Percentiles rank a stretch among this genome's conserved stretches.
Conservation (phyloP, 2,329 filamentous ascomycete species). For the Venturiaceae sp. region DNA sequence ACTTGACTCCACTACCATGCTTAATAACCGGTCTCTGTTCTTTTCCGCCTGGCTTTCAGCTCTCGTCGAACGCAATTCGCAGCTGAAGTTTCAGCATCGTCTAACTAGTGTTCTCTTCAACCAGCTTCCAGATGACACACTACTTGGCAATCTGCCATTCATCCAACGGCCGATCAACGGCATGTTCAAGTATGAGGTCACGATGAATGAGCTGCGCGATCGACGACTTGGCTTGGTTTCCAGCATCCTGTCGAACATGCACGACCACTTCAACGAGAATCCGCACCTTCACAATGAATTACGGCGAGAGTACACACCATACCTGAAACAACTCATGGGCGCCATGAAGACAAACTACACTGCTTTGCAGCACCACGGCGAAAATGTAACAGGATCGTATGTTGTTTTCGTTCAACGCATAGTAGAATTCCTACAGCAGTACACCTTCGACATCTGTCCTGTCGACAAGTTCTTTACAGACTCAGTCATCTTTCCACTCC, state of each 20-base stretch:
- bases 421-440: constrained; percentile 50
- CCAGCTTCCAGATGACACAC: constrained; percentile 29
- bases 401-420: constrained; percentile 52
- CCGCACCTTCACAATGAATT: constrained; percentile 22
- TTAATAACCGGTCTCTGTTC: constrained; percentile 31
- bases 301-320: constrained; percentile 37
- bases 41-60: constrained; percentile 44
- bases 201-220: constrained; percentile 41
- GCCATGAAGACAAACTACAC: constrained; percentile 53
- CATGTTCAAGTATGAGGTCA: constrained; percentile 35
- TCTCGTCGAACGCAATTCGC: constrained; percentile 48
- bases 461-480: constrained; percentile 52
- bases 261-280: constrained; percentile 21
- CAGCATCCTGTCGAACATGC: constrained; percentile 49
- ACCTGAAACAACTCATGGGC: constrained; percentile 48
- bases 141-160: constrained; percentile 51
- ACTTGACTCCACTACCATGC: constrained; percentile 23
- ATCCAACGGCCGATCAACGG: constrained; percentile 6
- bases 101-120: constrained; percentile 46
- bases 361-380: constrained; percentile 32
- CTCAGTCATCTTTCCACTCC: constrained; percentile 49
- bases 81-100: constrained; percentile 51
- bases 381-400: constrained; percentile 40
- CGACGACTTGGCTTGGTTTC: constrained; percentile 47
- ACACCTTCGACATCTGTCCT: constrained; percentile 46